phyloP scores from a whole-genome alignment of 306 rosid genomes.

The Rosa lucieae region DNA sequence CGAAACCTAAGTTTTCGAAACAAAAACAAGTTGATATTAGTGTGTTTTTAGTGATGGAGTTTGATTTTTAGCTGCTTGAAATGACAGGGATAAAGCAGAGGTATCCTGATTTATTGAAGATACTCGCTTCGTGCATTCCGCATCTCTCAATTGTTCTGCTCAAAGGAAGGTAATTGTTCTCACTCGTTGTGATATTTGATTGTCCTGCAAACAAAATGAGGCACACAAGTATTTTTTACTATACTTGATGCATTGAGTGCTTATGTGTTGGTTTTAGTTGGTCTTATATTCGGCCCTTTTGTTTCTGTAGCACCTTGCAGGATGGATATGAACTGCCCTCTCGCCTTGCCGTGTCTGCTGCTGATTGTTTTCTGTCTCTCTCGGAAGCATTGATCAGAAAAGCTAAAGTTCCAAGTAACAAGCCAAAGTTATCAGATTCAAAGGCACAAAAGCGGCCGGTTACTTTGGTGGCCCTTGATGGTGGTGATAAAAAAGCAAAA shows the following conservation, averaged over 20 bases:
- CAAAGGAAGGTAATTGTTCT: slow-evolving; percentile 60
- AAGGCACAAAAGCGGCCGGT: slow-evolving; percentile 37
- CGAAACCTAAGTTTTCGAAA: background rate
- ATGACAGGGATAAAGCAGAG: slow-evolving; percentile 67
- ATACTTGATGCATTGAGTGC: background rate
- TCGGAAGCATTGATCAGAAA: slow-evolving; percentile 57
- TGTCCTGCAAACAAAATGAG: background rate
- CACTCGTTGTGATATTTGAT: background rate
- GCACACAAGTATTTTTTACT: background rate
- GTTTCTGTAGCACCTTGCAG: slow-evolving; percentile 60
- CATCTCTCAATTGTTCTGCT: slow-evolving; percentile 44
- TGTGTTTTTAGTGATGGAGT: background rate
- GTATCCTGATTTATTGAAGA: slow-evolving; percentile 57
- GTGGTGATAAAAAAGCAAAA: slow-evolving; percentile 45
- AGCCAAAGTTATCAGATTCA: slow-evolving; percentile 35
- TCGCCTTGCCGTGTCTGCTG: slow-evolving; percentile 82
- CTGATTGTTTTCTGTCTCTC: slow-evolving; percentile 75
- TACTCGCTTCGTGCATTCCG: slow-evolving; percentile 47
- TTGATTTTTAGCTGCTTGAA: background rate
- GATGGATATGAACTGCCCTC: slow-evolving; percentile 91
- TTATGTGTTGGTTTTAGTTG: background rate
- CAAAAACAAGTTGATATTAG: background rate
- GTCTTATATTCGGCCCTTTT: slow-evolving; percentile 14
- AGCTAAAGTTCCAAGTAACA: slow-evolving; percentile 39
- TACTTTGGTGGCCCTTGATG: slow-evolving; percentile 33